A percentile compares a stretch with the other conserved stretches of the same genome.
Conservation (phyloP, 2,329 filamentous ascomycete species). For the Fusarium gaditjirri region DNA sequence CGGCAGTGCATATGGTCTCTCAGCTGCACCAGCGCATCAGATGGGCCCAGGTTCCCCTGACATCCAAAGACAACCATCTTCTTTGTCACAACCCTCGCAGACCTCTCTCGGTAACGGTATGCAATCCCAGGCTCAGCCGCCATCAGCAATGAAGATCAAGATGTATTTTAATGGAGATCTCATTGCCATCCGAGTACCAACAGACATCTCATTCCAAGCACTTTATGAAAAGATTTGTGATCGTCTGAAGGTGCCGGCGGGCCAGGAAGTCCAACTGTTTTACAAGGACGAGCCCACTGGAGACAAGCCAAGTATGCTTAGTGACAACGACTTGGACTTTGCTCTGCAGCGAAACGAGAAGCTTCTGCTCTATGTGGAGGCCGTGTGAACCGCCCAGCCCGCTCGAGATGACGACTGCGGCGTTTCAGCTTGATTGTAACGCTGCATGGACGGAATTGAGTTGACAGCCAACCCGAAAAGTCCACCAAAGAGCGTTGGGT, state of each 20-base stretch:
- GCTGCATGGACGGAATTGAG: slow-evolving; percentile 14
- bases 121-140: slow-evolving; percentile 49
- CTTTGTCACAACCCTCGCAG: slow-evolving; percentile 55
- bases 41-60: slow-evolving; percentile 48
- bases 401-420: slow-evolving; percentile 16
- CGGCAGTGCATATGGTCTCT: slow-evolving; percentile 64
- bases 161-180: slow-evolving; percentile 93
- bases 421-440: slow-evolving; percentile 39
- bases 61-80: slow-evolving; percentile 42
- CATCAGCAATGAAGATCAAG: slow-evolving; percentile 86
- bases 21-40: slow-evolving; percentile 58
- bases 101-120: slow-evolving; percentile 61
- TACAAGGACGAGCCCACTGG: slow-evolving; percentile 88
- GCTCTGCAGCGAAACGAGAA: slow-evolving; percentile 89
- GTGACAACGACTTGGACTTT: slow-evolving; percentile 81
- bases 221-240: slow-evolving; percentile 87
- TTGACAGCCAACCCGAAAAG: slow-evolving; percentile 19
- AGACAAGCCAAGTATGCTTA: slow-evolving; percentile 78
- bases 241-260: slow-evolving; percentile 76
- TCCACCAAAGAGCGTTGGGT: slow-evolving; percentile 12
- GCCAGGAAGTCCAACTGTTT: slow-evolving; percentile 79
- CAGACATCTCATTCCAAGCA: slow-evolving; percentile 79
- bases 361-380: slow-evolving; percentile 78
- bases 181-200: slow-evolving; percentile 88
- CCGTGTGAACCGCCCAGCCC: slow-evolving; percentile 49